Evolutionary conservation across 2,329 filamentous ascomycete genomes (phyloP).

Genomic region (Fusarium sublunatum): DNA sequence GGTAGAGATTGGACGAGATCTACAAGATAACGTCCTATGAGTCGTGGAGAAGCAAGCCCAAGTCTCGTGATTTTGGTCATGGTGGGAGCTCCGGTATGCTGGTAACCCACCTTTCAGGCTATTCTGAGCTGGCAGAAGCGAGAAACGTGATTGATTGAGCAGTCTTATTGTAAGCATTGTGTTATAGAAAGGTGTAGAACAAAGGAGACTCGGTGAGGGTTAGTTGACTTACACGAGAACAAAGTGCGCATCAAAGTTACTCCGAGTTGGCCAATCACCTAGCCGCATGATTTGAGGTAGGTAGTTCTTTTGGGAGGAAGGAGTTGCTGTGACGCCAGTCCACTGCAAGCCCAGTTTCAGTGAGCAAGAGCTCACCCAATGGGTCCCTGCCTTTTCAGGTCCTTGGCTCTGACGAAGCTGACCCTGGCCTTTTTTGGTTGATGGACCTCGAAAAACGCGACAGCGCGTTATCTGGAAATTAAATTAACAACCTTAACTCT

Average conservation of each 20-base stretch:
- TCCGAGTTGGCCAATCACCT: conserved; percentile 26
- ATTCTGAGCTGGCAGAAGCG: not conserved
- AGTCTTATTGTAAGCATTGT: conserved; percentile 30
- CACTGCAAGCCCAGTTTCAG: not conserved
- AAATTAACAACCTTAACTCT: conserved; percentile 17
- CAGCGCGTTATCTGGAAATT: conserved; percentile 37
- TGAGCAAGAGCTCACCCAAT: conserved; percentile 10
- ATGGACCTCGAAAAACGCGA: conserved; percentile 39
- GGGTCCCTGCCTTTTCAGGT: not conserved
- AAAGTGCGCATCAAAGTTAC: conserved; percentile 32
- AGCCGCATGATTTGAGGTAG: not conserved
- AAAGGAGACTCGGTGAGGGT: conserved; percentile 33
- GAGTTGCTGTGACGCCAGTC: conserved; percentile 2
- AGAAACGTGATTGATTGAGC: conserved; percentile 23
- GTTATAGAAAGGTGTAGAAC: conserved; percentile 25
- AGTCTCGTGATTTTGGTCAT: conserved; percentile 29
- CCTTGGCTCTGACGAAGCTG: conserved; percentile 22
- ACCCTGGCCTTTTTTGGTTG: conserved; percentile 34
- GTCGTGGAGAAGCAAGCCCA: conserved; percentile 16
- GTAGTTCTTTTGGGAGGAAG: not conserved
- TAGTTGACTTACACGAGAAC: conserved; percentile 36
- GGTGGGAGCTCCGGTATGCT: conserved; percentile 11
- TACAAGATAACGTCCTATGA: conserved; percentile 11
- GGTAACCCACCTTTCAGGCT: conserved; percentile 21
- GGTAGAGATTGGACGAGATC: conserved; percentile 32